Evolutionary conservation across 345 rosid genomes (phyloP).

Genomic region (Toxicodendron radicans): DNA sequence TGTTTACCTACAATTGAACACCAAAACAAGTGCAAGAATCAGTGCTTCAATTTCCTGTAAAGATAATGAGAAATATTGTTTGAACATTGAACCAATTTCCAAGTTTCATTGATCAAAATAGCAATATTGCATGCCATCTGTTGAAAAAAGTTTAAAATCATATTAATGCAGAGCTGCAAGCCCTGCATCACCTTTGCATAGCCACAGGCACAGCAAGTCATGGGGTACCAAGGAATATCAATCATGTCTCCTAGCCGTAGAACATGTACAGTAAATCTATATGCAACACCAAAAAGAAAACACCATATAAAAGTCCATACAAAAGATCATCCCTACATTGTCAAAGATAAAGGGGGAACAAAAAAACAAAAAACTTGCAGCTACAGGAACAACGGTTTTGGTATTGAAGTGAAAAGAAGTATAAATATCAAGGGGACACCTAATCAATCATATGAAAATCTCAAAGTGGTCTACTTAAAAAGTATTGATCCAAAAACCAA

Average conservation of each 20-base stretch:
- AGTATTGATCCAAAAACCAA: constrained; percentile 15
- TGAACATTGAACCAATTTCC: neutral
- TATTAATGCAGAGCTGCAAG: neutral
- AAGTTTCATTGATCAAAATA: neutral
- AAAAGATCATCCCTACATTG: no score
- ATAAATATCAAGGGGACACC: neutral
- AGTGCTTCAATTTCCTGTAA: constrained; percentile 7
- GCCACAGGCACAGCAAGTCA: neutral
- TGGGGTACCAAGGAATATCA: neutral
- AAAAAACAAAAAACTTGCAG: no score
- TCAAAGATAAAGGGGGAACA: no score
- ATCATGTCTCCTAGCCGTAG: neutral
- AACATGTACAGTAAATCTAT: neutral
- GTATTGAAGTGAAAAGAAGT: neutral
- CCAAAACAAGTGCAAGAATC: neutral
- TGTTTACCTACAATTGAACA: constrained; percentile 34
- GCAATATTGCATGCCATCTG: neutral
- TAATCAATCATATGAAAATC: neutral
- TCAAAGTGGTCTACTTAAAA: constrained; percentile 4
- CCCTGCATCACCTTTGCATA: neutral
- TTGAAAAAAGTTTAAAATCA: constrained; percentile 1
- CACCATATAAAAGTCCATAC: neutral
- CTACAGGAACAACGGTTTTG: no score
- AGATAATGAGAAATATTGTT: neutral
- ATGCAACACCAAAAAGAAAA: neutral